These are phyloP conservation scores for Geranomyces michiganensis DNA, from an alignment of 192 early-diverging fungal genomes.

Conservation along the genomic window DNA sequence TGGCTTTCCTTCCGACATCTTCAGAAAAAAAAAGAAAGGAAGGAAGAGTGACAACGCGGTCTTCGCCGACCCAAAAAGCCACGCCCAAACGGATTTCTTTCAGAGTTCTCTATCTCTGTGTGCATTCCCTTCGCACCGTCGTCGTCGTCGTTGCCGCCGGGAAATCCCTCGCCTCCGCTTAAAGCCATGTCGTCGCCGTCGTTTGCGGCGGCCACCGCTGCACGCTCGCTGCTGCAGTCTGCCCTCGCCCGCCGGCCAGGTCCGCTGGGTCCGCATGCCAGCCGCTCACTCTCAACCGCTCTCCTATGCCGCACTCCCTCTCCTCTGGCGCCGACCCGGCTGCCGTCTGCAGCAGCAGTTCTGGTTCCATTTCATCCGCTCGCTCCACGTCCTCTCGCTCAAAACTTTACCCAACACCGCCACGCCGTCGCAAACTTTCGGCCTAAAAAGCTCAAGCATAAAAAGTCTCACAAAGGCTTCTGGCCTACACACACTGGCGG, in stretches of 20 bases:
- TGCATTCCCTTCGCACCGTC: no score
- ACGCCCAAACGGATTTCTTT: no score
- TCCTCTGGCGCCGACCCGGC: not conserved
- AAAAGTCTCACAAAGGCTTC: conserved; percentile 88
- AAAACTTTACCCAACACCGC: conserved; percentile 3
- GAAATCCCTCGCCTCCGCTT: no score
- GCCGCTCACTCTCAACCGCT: conserved; percentile 1
- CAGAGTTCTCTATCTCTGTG: no score
- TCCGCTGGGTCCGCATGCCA: no score
- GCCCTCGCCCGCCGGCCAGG: no score
- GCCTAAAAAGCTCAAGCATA: conserved; percentile 73
- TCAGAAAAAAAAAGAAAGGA: not conserved
- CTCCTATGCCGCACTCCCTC: not conserved
- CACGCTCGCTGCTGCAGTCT: no score
- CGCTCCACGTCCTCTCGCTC: not conserved
- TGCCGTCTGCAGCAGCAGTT: not conserved
- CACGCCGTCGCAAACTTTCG: conserved; percentile 62
- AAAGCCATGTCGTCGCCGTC: no score
- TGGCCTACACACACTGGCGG: conserved; percentile 80
- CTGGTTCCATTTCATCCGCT: conserved; percentile 17
- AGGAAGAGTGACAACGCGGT: no score
- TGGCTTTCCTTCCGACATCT: not conserved
- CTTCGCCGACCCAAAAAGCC: no score
- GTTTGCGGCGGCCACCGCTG: no score
- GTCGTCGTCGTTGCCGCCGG: no score